Evolutionary conservation across 2,329 filamentous ascomycete species (phyloP), one percentile per base, ranked within the genome.

Genomic region (Bipolaris bicolor): DNA sequence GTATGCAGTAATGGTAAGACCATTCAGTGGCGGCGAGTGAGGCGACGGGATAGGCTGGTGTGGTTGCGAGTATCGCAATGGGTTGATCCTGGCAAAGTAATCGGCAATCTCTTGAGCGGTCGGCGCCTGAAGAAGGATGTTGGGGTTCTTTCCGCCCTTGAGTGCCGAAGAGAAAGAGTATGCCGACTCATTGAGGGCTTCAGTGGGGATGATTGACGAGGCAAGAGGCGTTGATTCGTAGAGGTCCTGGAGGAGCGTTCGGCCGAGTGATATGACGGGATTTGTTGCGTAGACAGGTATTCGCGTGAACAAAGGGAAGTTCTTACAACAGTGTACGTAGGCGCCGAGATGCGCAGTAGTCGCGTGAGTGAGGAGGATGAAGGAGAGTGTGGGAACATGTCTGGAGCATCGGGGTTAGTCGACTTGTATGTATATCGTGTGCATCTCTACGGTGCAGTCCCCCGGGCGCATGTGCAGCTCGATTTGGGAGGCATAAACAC

Each of bases 301-400:
- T 71, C 92, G 89, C 9, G 89, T 90, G 78, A 99, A 99, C 45
- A 91, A 83, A 44, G 95, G 92, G 62, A 98, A 90, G 76, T 97
- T 89, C 78, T 97, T 97, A 87, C 95, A 98, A 81, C 93, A 97
- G 77, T 98, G 93, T 41, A 91, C 93, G 76, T 91, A 97, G 57
- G 95, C 95, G 65, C 91, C 94, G 55, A 99, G 85, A 79, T 99
- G 95, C 49, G 91, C 88, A 49, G 91, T 86, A 0, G 94, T 99
- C 61, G 95, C 91, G 76, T 99, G 95, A 1, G 95, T 99, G 65
- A 99, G 85, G 39, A 99, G 90, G 69, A 99, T 89, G 67, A 99
- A 84, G 3, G 95, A 98, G 41, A 99, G 84, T 0, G 94, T 96
- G 20, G 94, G 91, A 9, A 96, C 87, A 81, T 96, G 91, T 81